Percentiles rank a stretch among this genome's conserved stretches.
These are phyloP conservation scores for Sporothrix brunneoviolacea DNA, from an alignment of 2,329 filamentous ascomycete genomes.

Conservation along the genomic window DNA sequence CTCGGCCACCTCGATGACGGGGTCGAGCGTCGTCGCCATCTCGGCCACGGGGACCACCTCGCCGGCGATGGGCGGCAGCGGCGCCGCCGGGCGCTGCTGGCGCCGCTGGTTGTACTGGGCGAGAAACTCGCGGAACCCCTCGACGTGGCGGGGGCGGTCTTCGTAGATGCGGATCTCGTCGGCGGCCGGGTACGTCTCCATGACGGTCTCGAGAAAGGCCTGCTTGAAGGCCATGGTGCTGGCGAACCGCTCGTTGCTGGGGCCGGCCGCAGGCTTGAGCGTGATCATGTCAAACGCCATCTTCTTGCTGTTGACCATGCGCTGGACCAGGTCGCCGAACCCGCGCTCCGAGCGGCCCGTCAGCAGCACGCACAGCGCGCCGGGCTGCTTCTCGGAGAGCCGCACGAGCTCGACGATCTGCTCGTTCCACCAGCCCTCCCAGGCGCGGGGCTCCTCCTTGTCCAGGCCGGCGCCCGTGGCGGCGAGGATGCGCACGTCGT, in stretches of 20 bases:
- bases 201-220: conserved; percentile 67
- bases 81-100: neutral
- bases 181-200: conserved; percentile 78
- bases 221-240: conserved; percentile 94
- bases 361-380: conserved; percentile 76
- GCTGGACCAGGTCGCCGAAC: conserved; percentile 73
- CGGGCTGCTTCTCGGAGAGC: conserved; percentile 75
- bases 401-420: conserved; percentile 73
- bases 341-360: conserved; percentile 75
- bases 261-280: conserved; percentile 78
- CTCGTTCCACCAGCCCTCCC: conserved; percentile 97
- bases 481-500: conserved; percentile 77
- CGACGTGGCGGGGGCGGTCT: conserved; percentile 61
- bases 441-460: conserved; percentile 73
- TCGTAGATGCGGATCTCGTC: conserved; percentile 76
- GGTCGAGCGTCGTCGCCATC: conserved; percentile 64
- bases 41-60: conserved; percentile 87
- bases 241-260: conserved; percentile 67
- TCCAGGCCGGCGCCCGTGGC: conserved; percentile 79
- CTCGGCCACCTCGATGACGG: conserved; percentile 71
- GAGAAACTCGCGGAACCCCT: conserved; percentile 81
- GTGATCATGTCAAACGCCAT: conserved; percentile 84
- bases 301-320: conserved; percentile 69
- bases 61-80: conserved; percentile 58
- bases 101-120: conserved; percentile 59